Conservation (phyloP, 2,329 filamentous ascomycete species). For the Aureobasidium musti region DNA sequence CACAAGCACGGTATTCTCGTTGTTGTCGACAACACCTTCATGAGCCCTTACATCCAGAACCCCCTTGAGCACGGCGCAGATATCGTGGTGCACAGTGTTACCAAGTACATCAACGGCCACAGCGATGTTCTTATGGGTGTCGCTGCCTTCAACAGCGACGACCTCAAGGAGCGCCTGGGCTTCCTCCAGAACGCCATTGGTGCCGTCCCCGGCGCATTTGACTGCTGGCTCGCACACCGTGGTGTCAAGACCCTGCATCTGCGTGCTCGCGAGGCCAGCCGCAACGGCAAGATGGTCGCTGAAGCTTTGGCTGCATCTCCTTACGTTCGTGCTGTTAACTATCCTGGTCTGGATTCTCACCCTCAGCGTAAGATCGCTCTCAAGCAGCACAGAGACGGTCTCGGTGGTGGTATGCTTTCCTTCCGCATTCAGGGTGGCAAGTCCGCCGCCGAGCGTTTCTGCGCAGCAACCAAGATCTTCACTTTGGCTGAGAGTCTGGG, state of each 20-base stretch:
- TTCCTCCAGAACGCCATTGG: conserved; percentile 99
- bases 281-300: conserved; percentile 78
- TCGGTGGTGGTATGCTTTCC: conserved; percentile 96
- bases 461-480: conserved; percentile 84
- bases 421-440: conserved; percentile 91
- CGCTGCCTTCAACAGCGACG: conserved; percentile 87
- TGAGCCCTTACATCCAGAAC: conserved; percentile 95
- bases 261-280: conserved; percentile 78
- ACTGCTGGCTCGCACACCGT: conserved; percentile 96
- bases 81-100: conserved; percentile 93
- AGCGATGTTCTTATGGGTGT: conserved; percentile 96
- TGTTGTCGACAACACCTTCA: conserved; percentile 99
- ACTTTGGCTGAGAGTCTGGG: conserved; percentile 91
- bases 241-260: conserved; percentile 96
- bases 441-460: conserved; percentile 86
- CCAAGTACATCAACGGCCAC: conserved; percentile 99
- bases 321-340: conserved; percentile 88
- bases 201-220: conserved; percentile 90
- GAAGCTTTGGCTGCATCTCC: conserved; percentile 74
- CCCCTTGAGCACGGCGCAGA: conserved; percentile 92
- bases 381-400: conserved; percentile 89
- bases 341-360: conserved; percentile 87
- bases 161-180: conserved; percentile 71
- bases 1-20: conserved; percentile 88
- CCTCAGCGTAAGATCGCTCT: conserved; percentile 80